Evolutionary conservation across 2,329 filamentous ascomycete species (phyloP).

Genomic region (Claviceps cyperi): DNA sequence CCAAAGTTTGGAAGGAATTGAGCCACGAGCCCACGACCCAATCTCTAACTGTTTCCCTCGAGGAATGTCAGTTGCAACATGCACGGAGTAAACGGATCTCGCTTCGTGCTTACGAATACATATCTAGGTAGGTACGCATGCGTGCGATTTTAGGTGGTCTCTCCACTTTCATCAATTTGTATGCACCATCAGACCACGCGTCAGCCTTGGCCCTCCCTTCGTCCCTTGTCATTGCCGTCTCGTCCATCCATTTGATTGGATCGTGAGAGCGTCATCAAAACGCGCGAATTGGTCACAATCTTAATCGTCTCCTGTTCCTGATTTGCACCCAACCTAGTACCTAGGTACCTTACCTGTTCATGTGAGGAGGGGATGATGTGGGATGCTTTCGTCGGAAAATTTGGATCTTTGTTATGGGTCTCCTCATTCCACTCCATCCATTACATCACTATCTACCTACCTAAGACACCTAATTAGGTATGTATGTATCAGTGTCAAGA

Average conservation of each 20-base stretch:
- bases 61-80: background rate
- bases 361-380: background rate
- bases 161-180: background rate
- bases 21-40: background rate
- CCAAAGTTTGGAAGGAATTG: background rate
- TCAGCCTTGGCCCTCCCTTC: background rate
- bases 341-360: no score
- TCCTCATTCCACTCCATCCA: background rate
- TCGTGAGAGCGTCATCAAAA: background rate
- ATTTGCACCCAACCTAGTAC: no score
- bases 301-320: background rate
- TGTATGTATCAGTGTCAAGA: background rate
- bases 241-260: background rate
- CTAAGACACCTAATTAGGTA: no score
- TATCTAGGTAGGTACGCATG: background rate
- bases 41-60: background rate
- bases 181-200: background rate
- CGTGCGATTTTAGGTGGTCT: background rate
- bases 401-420: background rate
- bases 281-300: background rate
- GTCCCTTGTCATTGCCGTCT: background rate
- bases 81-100: background rate
- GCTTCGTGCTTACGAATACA: background rate
- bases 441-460: constrained; percentile 6
- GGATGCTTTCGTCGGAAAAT: background rate